Percentiles rank a stretch among this genome's conserved stretches.
These are phyloP conservation scores for Luffa aegyptiaca DNA, from an alignment of 306 rosid species.

Conservation along the genomic window DNA sequence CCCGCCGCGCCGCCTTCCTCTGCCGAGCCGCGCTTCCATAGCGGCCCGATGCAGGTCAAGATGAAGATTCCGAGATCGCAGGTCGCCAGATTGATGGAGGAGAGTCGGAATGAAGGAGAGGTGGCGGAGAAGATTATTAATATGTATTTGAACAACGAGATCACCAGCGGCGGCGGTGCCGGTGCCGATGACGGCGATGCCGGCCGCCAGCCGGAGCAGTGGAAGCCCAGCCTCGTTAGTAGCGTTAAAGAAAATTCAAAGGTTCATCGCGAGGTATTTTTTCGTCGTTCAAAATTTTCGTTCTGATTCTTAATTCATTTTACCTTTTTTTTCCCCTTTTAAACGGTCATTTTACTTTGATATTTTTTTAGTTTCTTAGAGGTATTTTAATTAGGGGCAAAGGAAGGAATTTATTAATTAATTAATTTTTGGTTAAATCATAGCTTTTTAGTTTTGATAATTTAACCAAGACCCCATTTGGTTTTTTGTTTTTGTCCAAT, in stretches of 20 bases:
- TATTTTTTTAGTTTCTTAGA: neutral
- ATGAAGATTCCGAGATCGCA: slow-evolving; percentile 73
- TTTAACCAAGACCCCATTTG: no score
- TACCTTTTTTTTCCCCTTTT: no score
- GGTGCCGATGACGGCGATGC: neutral
- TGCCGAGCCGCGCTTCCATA: slow-evolving; percentile 7
- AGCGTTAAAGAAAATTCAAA: neutral
- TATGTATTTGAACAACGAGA: neutral
- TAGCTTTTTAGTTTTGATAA: neutral
- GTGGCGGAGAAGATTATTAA: slow-evolving; percentile 53
- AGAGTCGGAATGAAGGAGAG: slow-evolving; percentile 38
- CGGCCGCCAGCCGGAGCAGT: neutral
- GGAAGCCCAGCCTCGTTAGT: slow-evolving; percentile 2
- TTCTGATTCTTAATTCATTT: neutral
- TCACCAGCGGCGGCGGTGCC: neutral
- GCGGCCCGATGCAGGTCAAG: slow-evolving; percentile 38
- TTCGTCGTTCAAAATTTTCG: neutral
- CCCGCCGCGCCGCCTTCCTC: neutral
- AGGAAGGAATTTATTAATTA: neutral
- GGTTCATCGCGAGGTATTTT: slow-evolving; percentile 8
- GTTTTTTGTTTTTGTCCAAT: no score
- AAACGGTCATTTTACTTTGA: neutral
- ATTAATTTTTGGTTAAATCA: no score
- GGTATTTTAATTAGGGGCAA: neutral
- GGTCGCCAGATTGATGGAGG: slow-evolving; percentile 51